A percentile compares a stretch with the other conserved stretches of the same genome.
phyloP scores from a whole-genome alignment of 1,284 basidiomycete genomes.

The Cryptococcus jaspeensis region DNA sequence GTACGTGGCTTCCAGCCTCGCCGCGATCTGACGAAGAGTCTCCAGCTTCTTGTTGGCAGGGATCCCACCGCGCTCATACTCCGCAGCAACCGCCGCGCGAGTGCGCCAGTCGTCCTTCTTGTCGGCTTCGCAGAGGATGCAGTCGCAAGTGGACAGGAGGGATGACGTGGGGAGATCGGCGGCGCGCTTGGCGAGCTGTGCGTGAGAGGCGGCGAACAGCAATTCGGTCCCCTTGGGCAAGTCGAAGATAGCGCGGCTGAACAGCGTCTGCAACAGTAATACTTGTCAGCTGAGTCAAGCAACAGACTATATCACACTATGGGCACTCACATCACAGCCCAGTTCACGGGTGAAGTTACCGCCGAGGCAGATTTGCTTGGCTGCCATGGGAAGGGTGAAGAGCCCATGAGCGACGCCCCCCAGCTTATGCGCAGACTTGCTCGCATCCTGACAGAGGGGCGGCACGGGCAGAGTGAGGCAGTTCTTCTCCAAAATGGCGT shows the following conservation, averaged over 20 bases:
- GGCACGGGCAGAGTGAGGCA: too few species aligned
- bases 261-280: background rate
- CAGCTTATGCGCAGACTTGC: background rate
- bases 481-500: too few species aligned
- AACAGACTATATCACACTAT: background rate
- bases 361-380: background rate
- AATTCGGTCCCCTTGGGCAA: constrained; percentile 8
- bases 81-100: too few species aligned
- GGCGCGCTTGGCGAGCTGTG: background rate
- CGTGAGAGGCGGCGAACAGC: too few species aligned
- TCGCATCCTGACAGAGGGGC: too few species aligned
- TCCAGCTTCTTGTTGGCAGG: too few species aligned
- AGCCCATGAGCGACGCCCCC: background rate
- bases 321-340: background rate
- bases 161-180: background rate
- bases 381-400: background rate
- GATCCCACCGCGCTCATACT: too few species aligned
- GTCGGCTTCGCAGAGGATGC: constrained; percentile 4
- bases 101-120: too few species aligned
- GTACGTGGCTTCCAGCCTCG: too few species aligned
- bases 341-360: background rate
- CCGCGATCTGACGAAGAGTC: too few species aligned
- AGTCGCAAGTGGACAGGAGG: constrained; percentile 2
- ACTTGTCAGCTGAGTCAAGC: background rate
- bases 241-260: constrained; percentile 6